phyloP scores from a whole-genome alignment of 305 asterid species.

The Fraxinus angustifolia region DNA sequence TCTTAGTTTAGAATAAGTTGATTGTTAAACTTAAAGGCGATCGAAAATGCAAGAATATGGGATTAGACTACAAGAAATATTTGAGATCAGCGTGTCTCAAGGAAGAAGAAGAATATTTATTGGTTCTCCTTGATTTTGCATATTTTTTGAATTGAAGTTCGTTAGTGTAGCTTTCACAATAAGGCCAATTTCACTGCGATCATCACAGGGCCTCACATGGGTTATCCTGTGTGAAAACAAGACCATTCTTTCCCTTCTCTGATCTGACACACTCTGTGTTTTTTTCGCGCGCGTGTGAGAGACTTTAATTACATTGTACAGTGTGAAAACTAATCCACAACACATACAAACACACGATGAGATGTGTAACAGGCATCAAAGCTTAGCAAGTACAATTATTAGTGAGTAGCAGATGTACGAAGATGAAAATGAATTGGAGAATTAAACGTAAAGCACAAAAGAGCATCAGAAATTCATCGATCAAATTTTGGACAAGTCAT shows the following conservation, averaged over 20 bases:
- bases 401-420: slow-evolving; percentile 28
- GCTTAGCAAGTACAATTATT: slow-evolving; percentile 22
- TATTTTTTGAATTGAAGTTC: slow-evolving; percentile 3
- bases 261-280: slow-evolving; percentile 42
- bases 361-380: background rate
- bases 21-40: background rate
- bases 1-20: background rate
- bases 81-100: background rate
- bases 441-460: background rate
- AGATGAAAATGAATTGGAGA: background rate
- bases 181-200: slow-evolving; percentile 15
- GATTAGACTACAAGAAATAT: background rate
- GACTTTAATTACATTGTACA: background rate
- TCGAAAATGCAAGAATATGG: background rate
- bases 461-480: background rate
- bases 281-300: slow-evolving; percentile 12
- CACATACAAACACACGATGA: background rate
- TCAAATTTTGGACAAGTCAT: background rate
- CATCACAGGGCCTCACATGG: slow-evolving; percentile 20
- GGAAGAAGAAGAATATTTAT: background rate
- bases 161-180: slow-evolving; percentile 34
- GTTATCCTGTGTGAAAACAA: slow-evolving; percentile 20
- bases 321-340: slow-evolving; percentile 23
- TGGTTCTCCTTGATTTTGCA: background rate
- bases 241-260: slow-evolving; percentile 30